These are phyloP conservation scores for Spongospora subterranea DNA, from an alignment of 208 protist genomes.

Conservation along the genomic window DNA sequence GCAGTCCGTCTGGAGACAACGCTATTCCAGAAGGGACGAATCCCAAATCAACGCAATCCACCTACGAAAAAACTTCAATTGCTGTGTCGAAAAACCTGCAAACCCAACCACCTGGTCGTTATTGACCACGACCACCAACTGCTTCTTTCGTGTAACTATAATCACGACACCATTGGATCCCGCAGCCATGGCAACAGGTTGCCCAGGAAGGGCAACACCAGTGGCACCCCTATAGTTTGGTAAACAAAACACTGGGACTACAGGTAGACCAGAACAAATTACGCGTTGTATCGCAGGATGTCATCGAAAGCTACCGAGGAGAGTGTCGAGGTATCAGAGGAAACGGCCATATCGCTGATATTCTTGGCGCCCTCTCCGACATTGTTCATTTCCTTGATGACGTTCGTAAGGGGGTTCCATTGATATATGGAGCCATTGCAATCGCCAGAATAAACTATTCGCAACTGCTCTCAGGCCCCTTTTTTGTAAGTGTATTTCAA, in stretches of 20 bases:
- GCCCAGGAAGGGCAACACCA: background rate
- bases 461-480: no score
- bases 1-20: background rate
- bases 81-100: background rate
- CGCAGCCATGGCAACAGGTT: constrained; percentile 9
- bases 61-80: background rate
- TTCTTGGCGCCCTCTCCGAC: constrained; percentile 37
- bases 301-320: constrained; percentile 31
- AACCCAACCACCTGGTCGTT: background rate
- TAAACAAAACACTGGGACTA: no score
- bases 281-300: background rate
- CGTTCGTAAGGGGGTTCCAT: constrained; percentile 8
- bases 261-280: background rate
- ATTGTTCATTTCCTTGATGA: background rate
- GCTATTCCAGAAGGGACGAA: constrained; percentile 5
- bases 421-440: background rate
- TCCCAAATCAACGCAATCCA: background rate
- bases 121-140: background rate
- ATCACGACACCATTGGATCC: background rate
- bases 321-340: background rate
- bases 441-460: background rate
- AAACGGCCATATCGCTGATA: background rate
- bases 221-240: no score
- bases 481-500: no score
- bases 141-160: constrained; percentile 31